Evolutionary conservation across 257 asterid genomes (phyloP).

Genomic region (Scutellaria barbata): DNA sequence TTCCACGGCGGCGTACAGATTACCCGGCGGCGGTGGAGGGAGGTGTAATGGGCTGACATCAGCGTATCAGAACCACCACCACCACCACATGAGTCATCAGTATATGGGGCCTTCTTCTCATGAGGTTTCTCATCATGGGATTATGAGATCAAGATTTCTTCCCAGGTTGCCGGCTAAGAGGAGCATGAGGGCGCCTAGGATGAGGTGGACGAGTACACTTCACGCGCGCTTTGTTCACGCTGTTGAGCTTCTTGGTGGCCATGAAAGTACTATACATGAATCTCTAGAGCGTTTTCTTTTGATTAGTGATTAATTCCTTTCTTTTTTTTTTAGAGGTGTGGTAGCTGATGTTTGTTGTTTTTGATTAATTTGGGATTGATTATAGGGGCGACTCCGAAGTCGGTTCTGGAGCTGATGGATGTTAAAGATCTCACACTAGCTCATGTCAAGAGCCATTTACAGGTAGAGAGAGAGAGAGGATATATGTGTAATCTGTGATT

Average conservation of each 20-base stretch:
- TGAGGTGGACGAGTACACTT: slow-evolving; percentile 92
- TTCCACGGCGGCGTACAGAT: slow-evolving; percentile 21
- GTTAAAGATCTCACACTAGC: slow-evolving; percentile 97
- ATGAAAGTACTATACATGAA: slow-evolving; percentile 69
- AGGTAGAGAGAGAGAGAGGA: slow-evolving; percentile 51
- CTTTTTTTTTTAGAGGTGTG: not conserved
- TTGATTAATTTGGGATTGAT: not conserved
- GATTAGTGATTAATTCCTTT: not conserved
- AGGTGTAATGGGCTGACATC: slow-evolving; percentile 38
- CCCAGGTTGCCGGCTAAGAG: slow-evolving; percentile 64
- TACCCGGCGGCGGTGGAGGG: slow-evolving; percentile 23
- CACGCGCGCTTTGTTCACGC: slow-evolving; percentile 95
- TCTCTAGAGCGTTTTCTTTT: not conserved
- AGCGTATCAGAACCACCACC: slow-evolving; percentile 34
- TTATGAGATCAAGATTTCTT: slow-evolving; percentile 69
- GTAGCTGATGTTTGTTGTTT: not conserved
- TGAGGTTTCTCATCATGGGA: slow-evolving; percentile 47
- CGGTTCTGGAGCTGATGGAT: slow-evolving; percentile 97
- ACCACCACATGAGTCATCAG: slow-evolving; percentile 26
- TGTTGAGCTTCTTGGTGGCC: slow-evolving; percentile 97
- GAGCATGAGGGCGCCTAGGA: slow-evolving; percentile 87
- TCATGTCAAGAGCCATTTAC: slow-evolving; percentile 96
- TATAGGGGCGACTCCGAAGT: slow-evolving; percentile 91
- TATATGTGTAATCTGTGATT: not conserved
- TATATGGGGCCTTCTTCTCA: slow-evolving; percentile 40